Evolutionary conservation across 768 basidiomycete species (phyloP).

Genomic region (Cystobasidium onofrii): DNA sequence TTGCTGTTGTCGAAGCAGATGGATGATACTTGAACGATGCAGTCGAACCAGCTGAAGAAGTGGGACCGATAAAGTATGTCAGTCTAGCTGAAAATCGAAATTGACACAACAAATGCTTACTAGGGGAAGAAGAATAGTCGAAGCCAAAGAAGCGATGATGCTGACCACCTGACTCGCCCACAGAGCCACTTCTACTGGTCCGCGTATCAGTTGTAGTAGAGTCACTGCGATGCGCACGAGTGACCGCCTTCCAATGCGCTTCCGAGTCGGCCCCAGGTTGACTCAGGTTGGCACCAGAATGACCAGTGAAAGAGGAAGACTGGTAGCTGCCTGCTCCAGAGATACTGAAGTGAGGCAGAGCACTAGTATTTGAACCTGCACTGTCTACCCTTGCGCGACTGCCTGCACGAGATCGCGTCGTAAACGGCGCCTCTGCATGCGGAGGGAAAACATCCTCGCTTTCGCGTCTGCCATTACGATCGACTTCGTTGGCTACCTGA

Average conservation of each 20-base stretch:
- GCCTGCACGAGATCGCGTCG: slow-evolving; percentile 16
- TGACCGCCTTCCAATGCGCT: background rate
- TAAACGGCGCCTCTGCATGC: slow-evolving; percentile 17
- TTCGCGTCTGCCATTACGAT: slow-evolving; percentile 12
- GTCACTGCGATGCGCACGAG: slow-evolving; percentile 12
- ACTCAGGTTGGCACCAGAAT: background rate
- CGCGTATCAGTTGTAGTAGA: slow-evolving; percentile 30
- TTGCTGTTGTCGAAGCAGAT: slow-evolving; percentile 15
- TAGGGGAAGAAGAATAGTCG: slow-evolving; percentile 25
- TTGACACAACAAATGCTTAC: background rate
- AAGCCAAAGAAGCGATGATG: slow-evolving; percentile 22
- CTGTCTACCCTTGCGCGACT: slow-evolving; percentile 25
- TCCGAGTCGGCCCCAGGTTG: background rate
- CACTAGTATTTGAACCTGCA: background rate
- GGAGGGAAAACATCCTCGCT: slow-evolving; percentile 24
- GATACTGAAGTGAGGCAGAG: background rate
- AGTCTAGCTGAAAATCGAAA: background rate
- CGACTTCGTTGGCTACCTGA: background rate
- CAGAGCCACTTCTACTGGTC: slow-evolving; percentile 24
- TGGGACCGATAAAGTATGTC: background rate
- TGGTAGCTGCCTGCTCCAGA: background rate
- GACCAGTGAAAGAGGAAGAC: background rate
- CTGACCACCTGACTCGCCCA: background rate
- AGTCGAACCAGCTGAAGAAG: slow-evolving; percentile 1
- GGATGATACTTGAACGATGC: slow-evolving; percentile 23